Evolutionary conservation across 257 asterid genomes (phyloP).

Genomic region (Solanum pennellii): DNA sequence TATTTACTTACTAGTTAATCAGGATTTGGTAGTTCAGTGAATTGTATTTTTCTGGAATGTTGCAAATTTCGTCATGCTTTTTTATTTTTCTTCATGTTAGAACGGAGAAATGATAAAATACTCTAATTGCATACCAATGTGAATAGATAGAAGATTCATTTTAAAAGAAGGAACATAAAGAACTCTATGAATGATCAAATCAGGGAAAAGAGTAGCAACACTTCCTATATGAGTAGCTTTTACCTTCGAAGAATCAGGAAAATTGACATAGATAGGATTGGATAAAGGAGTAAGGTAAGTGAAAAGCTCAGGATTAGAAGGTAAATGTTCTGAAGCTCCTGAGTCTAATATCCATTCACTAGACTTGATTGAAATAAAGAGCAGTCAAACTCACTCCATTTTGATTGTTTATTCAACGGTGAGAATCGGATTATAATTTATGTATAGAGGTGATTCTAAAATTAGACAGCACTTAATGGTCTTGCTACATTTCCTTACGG

Average conservation of each 20-base stretch:
- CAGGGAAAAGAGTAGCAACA: too few relatives aligned
- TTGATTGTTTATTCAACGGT: neutral
- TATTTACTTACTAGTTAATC: neutral
- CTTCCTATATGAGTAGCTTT: neutral
- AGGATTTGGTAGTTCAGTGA: neutral
- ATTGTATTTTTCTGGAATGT: neutral
- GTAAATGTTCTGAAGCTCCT: neutral
- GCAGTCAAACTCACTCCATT: neutral
- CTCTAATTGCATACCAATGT: neutral
- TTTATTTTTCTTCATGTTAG: neutral
- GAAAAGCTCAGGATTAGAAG: neutral
- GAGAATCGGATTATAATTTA: neutral
- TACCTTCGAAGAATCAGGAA: neutral
- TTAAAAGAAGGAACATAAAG: neutral
- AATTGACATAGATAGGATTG: neutral
- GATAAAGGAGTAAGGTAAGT: too few relatives aligned
- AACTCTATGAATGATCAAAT: neutral
- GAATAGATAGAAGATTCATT: neutral
- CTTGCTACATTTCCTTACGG: neutral
- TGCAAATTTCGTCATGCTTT: neutral
- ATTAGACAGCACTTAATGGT: neutral
- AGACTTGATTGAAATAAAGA: neutral
- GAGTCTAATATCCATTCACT: neutral
- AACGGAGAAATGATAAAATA: neutral
- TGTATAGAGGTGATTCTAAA: neutral